Conservation (phyloP, 1,139 yeast species). For the Saccharomyces hybrid region DNA sequence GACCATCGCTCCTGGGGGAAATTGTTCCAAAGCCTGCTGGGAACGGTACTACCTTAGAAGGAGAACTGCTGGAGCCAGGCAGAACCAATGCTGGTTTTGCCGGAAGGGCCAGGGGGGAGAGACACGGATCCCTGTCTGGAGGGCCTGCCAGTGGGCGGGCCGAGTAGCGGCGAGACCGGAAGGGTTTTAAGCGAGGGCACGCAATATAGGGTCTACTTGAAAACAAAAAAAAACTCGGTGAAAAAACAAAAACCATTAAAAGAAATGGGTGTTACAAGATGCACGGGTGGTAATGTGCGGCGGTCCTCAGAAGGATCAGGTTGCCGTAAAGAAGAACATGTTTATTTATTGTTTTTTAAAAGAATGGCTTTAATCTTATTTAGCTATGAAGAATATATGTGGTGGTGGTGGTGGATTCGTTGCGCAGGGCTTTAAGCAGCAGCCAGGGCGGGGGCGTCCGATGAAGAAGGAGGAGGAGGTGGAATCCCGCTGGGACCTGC, state of each 20-base stretch:
- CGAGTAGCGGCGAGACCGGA: neutral
- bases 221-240: neutral
- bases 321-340: neutral
- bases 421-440: too few relatives aligned
- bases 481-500: neutral
- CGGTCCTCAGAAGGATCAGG: neutral
- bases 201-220: neutral
- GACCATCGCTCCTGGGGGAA: neutral
- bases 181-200: neutral
- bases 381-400: too few relatives aligned
- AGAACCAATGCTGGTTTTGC: neutral
- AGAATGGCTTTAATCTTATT: neutral
- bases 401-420: neutral
- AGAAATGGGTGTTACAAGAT: neutral
- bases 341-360: too few relatives aligned
- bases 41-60: neutral
- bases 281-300: neutral
- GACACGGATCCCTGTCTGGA: neutral
- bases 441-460: neutral
- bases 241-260: neutral
- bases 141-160: neutral
- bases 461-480: neutral
- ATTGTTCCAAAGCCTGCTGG: neutral
- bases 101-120: neutral
- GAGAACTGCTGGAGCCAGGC: too few relatives aligned